Base-by-base conservation (phyloP, 2,329 filamentous ascomycete species). In the Penicillium sp. region DNA sequence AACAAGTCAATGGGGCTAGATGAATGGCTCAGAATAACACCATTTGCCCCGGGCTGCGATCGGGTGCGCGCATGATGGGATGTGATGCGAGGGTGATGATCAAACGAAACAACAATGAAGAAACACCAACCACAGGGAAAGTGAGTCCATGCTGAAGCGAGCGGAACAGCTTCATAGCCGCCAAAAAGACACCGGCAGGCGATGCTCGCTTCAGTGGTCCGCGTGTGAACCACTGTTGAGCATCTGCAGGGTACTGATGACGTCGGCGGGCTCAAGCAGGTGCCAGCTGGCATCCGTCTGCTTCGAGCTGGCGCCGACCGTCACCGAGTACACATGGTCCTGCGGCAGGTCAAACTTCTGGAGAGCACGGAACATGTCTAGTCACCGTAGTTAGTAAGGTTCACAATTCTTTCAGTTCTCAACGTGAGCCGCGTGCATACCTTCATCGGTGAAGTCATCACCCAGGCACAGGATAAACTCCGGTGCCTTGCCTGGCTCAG, bases 371-470 rank as follows among this genome's bases (percentile, higher is more conserved):
- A 98, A 98, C 87, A 89, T 89, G 72, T 89, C 86, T 88, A 64
- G 48, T 15, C 14, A 56, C 15, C 17, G 11, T 35, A 12, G 37
- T 60, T 45, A 64, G 52, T 20, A 55, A 25, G 14, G 11, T 12
- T 20, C 14, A 34, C 5, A 12, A n/a, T 4, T 6, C n/a, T 10
- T 20, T 42, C 17, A 22, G n/a, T 7, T 5, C 22, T 20, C 6
- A 5, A 35, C 20, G 15, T 28, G 25, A 28, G 25, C 25, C 6
- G 42, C 42, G 42, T 22, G 65, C 78, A 66, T 88, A 88, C 96
- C 94, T 83, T 99, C 95, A 73, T 99, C 95, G 5, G 95, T 99
- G 68, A 95, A 96, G 72, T 99, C 95, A 75, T 99, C 95, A 43
- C 95, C 95, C 62, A 93, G 80, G 76, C 95, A 99, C 54, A 98